phyloP scores from a whole-genome alignment of 768 basidiomycete genomes.

The Kwoniella heveanensis region DNA sequence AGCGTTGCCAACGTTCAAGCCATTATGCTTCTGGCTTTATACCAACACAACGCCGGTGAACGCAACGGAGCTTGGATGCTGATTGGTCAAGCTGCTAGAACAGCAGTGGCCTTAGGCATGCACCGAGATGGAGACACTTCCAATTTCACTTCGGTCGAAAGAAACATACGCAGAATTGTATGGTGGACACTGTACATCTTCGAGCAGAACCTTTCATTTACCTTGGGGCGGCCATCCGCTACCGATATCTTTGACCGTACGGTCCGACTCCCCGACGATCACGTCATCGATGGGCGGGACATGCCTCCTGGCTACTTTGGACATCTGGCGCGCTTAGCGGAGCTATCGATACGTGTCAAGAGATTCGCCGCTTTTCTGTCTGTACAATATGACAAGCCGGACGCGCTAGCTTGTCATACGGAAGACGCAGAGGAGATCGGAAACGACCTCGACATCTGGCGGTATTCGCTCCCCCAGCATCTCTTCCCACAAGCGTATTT shows the following conservation, averaged over 20 bases:
- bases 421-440: neutral
- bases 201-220: constrained; percentile 19
- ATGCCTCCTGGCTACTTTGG: constrained; percentile 3
- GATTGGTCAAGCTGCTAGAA: constrained; percentile 20
- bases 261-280: constrained; percentile 16
- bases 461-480: neutral
- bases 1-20: constrained; percentile 27
- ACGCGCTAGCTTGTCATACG: too few relatives aligned
- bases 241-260: constrained; percentile 12
- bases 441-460: neutral
- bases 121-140: constrained; percentile 26
- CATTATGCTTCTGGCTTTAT: constrained; percentile 19
- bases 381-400: constrained; percentile 5
- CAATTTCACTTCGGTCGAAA: constrained; percentile 21
- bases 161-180: constrained; percentile 19
- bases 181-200: too few relatives aligned
- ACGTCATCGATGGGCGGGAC: constrained; percentile 1
- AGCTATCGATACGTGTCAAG: constrained; percentile 9
- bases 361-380: constrained; percentile 10
- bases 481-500: constrained; percentile 8
- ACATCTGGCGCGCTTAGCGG: neutral
- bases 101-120: constrained; percentile 23
- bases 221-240: constrained; percentile 17
- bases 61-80: constrained; percentile 27
- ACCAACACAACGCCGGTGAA: constrained; percentile 31